Conservation (phyloP, 2,329 filamentous ascomycete species). For the Hymenoscyphus infarciens region DNA sequence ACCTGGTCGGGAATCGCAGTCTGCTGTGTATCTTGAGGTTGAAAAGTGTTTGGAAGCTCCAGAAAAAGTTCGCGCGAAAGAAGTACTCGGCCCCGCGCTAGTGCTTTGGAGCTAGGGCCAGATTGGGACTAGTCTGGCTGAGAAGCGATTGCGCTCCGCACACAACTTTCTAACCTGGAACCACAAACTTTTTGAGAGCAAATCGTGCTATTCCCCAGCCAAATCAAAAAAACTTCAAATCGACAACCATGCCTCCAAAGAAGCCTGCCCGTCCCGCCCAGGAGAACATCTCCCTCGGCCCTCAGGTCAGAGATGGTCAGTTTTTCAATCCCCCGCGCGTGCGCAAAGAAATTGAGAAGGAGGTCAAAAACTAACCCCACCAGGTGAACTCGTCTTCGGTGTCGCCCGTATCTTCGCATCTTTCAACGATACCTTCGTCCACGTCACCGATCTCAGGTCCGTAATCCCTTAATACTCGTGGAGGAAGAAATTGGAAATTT, state of each 20-base stretch:
- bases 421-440: constrained; percentile 73
- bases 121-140: neutral
- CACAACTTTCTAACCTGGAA: neutral
- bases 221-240: constrained; percentile 35
- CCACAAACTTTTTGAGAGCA: neutral
- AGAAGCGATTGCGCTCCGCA: neutral
- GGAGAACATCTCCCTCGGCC: constrained; percentile 98
- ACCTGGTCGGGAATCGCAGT: neutral
- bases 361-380: constrained; percentile 18
- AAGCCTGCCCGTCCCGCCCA: constrained; percentile 78
- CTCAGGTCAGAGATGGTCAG: constrained; percentile 92
- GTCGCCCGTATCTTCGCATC: constrained; percentile 78
- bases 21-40: neutral
- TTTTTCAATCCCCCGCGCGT: neutral
- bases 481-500: constrained; percentile 9
- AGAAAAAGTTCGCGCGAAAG: constrained; percentile 1
- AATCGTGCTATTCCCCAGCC: constrained; percentile 6
- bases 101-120: neutral
- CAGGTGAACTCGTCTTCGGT: constrained; percentile 74
- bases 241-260: constrained; percentile 85
- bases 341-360: neutral
- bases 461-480: constrained; percentile 38
- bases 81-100: constrained; percentile 7
- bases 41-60: neutral
- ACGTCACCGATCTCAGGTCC: constrained; percentile 98